A percentile compares a stretch with the other conserved stretches of the same genome.
Evolutionary conservation across 306 rosid genomes (phyloP).

Genomic region (Vigna reflexopilosa): DNA sequence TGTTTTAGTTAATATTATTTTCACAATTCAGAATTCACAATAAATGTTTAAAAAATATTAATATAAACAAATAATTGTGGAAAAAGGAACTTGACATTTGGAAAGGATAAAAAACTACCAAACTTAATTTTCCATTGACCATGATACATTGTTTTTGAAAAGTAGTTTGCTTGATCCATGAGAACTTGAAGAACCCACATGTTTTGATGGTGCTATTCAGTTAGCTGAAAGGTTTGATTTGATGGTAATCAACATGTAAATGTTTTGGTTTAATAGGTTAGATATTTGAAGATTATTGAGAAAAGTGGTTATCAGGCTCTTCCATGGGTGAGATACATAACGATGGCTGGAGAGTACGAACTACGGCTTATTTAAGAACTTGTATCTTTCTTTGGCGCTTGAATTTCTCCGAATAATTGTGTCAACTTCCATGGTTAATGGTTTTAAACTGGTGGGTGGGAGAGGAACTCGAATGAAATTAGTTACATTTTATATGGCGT

Average conservation of each 20-base stretch:
- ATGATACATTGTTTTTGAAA: constrained; percentile 23
- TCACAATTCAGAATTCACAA: background rate
- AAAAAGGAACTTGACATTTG: constrained; percentile 1
- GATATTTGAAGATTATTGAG: constrained; percentile 94
- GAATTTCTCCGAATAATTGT: constrained; percentile 24
- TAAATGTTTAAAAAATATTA: constrained; percentile 3
- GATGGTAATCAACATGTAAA: constrained; percentile 30
- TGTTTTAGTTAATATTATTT: constrained; percentile 16
- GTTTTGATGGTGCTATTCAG: constrained; percentile 16
- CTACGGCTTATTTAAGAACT: constrained; percentile 73
- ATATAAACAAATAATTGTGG: background rate
- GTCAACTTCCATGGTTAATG: constrained; percentile 38
- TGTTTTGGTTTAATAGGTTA: constrained; percentile 64
- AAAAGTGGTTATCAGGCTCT: constrained; percentile 98
- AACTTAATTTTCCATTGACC: background rate
- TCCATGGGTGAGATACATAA: constrained; percentile 99
- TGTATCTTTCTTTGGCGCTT: constrained; percentile 38
- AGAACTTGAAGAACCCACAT: background rate
- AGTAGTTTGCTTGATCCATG: constrained; percentile 6
- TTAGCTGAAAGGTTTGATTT: constrained; percentile 18
- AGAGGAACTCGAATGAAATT: constrained; percentile 33
- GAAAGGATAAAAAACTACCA: constrained; percentile 5
- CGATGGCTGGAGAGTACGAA: constrained; percentile 99
- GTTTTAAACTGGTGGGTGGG: constrained; percentile 43
- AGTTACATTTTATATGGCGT: constrained; percentile 42